These are phyloP conservation scores for Quercus variabilis DNA, from an alignment of 306 rosid genomes.

Conservation along the genomic window DNA sequence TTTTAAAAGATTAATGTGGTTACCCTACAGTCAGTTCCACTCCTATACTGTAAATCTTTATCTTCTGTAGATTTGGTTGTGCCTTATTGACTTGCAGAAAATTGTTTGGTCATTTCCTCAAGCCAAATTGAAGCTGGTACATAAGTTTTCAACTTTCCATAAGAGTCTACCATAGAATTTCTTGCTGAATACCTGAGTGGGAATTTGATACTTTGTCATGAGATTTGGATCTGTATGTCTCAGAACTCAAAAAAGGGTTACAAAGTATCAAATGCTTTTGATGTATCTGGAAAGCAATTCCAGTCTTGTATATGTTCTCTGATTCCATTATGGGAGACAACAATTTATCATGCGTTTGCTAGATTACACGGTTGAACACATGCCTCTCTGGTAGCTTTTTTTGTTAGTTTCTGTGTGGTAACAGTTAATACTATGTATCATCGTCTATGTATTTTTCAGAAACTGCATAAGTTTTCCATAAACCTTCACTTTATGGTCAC, in stretches of 20 bases:
- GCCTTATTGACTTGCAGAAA: neutral
- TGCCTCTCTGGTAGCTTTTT: neutral
- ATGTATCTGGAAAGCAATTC: neutral
- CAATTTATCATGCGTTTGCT: neutral
- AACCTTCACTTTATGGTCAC: conserved; percentile 13
- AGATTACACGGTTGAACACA: neutral
- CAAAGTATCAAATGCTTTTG: neutral
- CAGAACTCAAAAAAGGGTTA: neutral
- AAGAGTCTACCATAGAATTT: neutral
- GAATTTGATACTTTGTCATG: neutral
- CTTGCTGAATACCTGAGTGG: neutral
- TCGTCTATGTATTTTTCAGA: neutral
- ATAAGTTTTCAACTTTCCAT: neutral
- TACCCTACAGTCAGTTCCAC: neutral
- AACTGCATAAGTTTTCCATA: conserved; percentile 1
- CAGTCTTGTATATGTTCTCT: neutral
- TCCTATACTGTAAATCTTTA: neutral
- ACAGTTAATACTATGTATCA: neutral
- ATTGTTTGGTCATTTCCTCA: neutral
- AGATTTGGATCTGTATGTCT: neutral
- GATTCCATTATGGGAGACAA: neutral
- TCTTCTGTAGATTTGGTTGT: neutral
- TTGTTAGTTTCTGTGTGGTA: neutral
- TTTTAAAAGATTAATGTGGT: too few species aligned
- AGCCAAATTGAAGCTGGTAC: neutral